Evolutionary conservation across 441 rosid species (phyloP).

Genomic region (Pelargonium citronellum): DNA sequence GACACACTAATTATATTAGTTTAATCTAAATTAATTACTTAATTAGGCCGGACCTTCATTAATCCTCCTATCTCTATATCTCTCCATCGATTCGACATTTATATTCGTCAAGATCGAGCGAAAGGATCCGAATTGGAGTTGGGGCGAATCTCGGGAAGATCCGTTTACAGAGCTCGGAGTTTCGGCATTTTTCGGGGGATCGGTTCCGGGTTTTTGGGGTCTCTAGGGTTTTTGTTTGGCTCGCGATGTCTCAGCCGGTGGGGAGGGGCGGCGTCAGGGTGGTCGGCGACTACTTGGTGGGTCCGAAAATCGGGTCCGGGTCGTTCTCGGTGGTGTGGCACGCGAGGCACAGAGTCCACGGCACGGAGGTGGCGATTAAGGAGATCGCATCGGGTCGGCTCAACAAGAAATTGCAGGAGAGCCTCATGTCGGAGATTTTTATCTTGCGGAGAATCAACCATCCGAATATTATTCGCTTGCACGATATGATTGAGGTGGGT

Average conservation of each 20-base stretch:
- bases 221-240: too few relatives aligned
- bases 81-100: neutral
- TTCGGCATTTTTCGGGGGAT: too few relatives aligned
- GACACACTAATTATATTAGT: neutral
- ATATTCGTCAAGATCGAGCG: neutral
- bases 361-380: constrained; percentile 89
- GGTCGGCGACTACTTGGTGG: constrained; percentile 77
- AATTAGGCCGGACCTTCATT: too few relatives aligned
- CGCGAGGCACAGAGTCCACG: constrained; percentile 80
- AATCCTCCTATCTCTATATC: too few relatives aligned
- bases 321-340: constrained; percentile 97
- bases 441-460: constrained; percentile 68
- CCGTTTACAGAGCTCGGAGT: too few relatives aligned
- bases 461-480: constrained; percentile 78
- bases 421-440: constrained; percentile 86
- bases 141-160: neutral
- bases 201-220: too few relatives aligned
- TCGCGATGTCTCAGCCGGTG: constrained; percentile 50
- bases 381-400: constrained; percentile 68
- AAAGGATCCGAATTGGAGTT: neutral
- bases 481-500: constrained; percentile 85
- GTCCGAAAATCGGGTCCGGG: constrained; percentile 87
- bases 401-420: constrained; percentile 77
- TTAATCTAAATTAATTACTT: neutral
- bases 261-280: constrained; percentile 49